A percentile compares a stretch with the other conserved stretches of the same genome.
Conservation (phyloP, 1,284 basidiomycete genomes). For the Heterobasidion annosum region DNA sequence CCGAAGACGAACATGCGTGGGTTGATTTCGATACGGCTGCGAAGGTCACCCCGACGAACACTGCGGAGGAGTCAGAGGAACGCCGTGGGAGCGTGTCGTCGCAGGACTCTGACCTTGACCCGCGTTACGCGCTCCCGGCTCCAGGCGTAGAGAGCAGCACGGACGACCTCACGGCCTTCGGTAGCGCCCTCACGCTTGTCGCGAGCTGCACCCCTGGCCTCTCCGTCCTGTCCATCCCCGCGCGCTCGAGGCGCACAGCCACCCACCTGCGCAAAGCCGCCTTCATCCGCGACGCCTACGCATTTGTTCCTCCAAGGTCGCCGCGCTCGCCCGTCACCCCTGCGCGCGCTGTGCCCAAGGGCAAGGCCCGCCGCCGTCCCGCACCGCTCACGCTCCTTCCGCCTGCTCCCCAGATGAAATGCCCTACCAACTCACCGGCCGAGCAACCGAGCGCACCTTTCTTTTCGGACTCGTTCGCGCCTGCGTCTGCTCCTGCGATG, state of each 20-base stretch:
- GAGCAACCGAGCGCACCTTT: neutral
- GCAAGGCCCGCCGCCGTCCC: slow-evolving; percentile 30
- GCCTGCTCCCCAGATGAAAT: slow-evolving; percentile 6
- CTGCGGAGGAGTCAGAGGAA: slow-evolving; percentile 17
- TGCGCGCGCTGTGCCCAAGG: slow-evolving; percentile 10
- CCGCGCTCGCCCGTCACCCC: slow-evolving; percentile 15
- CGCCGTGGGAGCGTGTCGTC: slow-evolving; percentile 38
- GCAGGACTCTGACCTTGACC: slow-evolving; percentile 43
- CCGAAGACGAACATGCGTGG: neutral
- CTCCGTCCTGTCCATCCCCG: slow-evolving; percentile 3
- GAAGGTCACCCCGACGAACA: neutral
- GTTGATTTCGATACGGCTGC: neutral
- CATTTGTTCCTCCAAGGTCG: slow-evolving; percentile 13
- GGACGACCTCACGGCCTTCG: slow-evolving; percentile 25
- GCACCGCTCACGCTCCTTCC: slow-evolving; percentile 32
- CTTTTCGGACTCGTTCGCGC: slow-evolving; percentile 4
- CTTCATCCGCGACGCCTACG: slow-evolving; percentile 26
- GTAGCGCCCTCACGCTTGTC: neutral
- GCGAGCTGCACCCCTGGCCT: neutral
- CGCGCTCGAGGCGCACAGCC: slow-evolving; percentile 25
- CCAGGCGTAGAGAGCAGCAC: slow-evolving; percentile 20
- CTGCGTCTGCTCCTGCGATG: neutral
- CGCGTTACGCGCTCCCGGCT: slow-evolving; percentile 35
- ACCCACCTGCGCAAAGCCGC: slow-evolving; percentile 31
- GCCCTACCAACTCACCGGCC: neutral